phyloP scores from a whole-genome alignment of 2,329 filamentous ascomycete species.

The Hortaea sp. region DNA sequence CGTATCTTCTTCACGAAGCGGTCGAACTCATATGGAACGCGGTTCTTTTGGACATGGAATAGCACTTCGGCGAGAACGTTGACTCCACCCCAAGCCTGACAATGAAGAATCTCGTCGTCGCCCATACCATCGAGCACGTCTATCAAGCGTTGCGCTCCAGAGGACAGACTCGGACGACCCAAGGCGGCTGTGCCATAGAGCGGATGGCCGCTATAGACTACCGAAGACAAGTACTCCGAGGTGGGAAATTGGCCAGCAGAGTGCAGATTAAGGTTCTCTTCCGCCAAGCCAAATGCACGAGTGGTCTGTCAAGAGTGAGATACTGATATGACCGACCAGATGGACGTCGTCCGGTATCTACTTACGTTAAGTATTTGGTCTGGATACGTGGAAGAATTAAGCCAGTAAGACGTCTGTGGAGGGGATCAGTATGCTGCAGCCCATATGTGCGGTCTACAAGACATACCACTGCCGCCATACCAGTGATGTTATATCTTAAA shows the following conservation, averaged over 20 bases:
- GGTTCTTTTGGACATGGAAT: slow-evolving; percentile 24
- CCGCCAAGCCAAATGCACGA: slow-evolving; percentile 16
- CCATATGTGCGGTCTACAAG: background rate
- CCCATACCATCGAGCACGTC: slow-evolving; percentile 11
- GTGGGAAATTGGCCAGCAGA: slow-evolving; percentile 19
- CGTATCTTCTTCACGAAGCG: slow-evolving; percentile 34
- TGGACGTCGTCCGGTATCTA: no score
- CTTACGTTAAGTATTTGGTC: slow-evolving; percentile 14
- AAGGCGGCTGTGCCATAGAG: slow-evolving; percentile 30
- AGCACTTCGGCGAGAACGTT: slow-evolving; percentile 43
- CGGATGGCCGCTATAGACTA: slow-evolving; percentile 28
- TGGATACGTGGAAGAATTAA: slow-evolving; percentile 14
- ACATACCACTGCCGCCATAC: slow-evolving; percentile 11
- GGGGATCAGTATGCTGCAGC: background rate
- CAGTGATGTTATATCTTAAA: slow-evolving; percentile 13
- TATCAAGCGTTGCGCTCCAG: slow-evolving; percentile 13
- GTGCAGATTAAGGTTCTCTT: slow-evolving; percentile 36
- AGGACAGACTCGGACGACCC: slow-evolving; percentile 14
- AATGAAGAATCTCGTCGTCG: slow-evolving; percentile 35
- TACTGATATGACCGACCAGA: no score
- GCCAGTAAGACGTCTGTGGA: slow-evolving; percentile 14
- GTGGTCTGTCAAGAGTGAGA: slow-evolving; percentile 3
- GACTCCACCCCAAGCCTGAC: slow-evolving; percentile 40
- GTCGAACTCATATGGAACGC: slow-evolving; percentile 22
- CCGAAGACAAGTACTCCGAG: slow-evolving; percentile 10